phyloP scores from a whole-genome alignment of 495 filamentous ascomycete species.

The Lasiosphaeria hispida region DNA sequence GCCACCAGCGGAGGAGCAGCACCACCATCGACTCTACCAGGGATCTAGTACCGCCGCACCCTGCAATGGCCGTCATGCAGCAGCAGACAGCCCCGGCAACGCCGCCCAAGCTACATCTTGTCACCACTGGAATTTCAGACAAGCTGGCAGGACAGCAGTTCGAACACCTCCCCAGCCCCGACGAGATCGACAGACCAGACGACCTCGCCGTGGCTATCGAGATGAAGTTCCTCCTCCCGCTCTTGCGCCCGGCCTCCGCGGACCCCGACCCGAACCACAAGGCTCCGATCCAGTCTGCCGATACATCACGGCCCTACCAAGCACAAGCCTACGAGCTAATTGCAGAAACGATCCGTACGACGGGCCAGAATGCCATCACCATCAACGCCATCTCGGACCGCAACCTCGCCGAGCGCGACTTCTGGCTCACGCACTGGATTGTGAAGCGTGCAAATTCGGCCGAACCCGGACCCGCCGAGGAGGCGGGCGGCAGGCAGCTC shows the following conservation, averaged over 20 bases:
- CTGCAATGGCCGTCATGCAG: no score
- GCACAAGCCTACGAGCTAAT: constrained; percentile 14
- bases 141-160: no score
- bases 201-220: constrained; percentile 9
- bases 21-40: no score
- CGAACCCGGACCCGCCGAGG: constrained; percentile 16
- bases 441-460: constrained; percentile 36
- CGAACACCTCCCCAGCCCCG: no score
- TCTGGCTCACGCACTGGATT: constrained; percentile 32
- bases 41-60: no score
- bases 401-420: constrained; percentile 19
- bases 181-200: background rate
- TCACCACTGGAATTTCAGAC: no score
- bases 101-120: no score
- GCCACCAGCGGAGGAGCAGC: no score
- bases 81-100: no score
- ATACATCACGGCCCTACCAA: background rate
- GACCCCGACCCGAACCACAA: constrained; percentile 1
- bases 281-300: background rate
- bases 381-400: constrained; percentile 10
- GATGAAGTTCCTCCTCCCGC: constrained; percentile 11
- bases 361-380: constrained; percentile 21
- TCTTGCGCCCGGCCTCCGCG: background rate
- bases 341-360: constrained; percentile 21
- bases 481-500: constrained; percentile 7